Evolutionary conservation across 805 yeast species (phyloP).

Genomic region (Kockiozyma suomiensis): DNA sequence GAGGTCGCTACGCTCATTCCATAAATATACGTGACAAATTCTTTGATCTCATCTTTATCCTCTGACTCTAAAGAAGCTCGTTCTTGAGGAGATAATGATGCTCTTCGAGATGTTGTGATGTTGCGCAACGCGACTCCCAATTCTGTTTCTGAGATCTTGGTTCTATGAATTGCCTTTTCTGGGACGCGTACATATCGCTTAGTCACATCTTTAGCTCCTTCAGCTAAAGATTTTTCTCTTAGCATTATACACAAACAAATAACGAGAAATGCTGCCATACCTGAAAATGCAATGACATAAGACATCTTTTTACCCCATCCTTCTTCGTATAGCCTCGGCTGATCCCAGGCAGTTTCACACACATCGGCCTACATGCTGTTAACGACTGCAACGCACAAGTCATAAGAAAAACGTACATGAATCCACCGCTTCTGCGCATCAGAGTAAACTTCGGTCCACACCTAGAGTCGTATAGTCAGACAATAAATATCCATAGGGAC

Average conservation of each 20-base stretch:
- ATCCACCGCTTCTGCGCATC: constrained; percentile 66
- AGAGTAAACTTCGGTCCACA: constrained; percentile 89
- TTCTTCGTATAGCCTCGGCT: constrained; percentile 71
- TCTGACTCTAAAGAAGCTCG: constrained; percentile 45
- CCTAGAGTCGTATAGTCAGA: constrained; percentile 8
- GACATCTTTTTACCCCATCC: constrained; percentile 97
- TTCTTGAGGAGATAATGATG: constrained; percentile 42
- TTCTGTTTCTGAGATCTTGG: constrained; percentile 48
- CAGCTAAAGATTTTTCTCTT: constrained; percentile 30
- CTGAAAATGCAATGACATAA: constrained; percentile 71
- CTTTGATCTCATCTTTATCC: constrained; percentile 46
- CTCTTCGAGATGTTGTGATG: constrained; percentile 46
- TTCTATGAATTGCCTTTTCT: constrained; percentile 52
- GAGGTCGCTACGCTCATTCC: constrained; percentile 22
- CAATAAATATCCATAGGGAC: neutral
- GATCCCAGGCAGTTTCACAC: constrained; percentile 84
- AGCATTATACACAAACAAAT: no score
- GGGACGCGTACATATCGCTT: constrained; percentile 58
- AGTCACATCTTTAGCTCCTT: constrained; percentile 71
- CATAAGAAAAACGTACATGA: constrained; percentile 51
- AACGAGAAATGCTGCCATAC: constrained; percentile 21
- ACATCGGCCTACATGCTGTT: constrained; percentile 53
- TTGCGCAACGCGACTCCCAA: constrained; percentile 43
- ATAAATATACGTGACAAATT: constrained; percentile 14
- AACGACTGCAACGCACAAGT: neutral